A percentile compares a stretch with the other conserved stretches of the same genome.
phyloP scores from a whole-genome alignment of 106 monocot genomes.

The Phalaenopsis equestris region DNA sequence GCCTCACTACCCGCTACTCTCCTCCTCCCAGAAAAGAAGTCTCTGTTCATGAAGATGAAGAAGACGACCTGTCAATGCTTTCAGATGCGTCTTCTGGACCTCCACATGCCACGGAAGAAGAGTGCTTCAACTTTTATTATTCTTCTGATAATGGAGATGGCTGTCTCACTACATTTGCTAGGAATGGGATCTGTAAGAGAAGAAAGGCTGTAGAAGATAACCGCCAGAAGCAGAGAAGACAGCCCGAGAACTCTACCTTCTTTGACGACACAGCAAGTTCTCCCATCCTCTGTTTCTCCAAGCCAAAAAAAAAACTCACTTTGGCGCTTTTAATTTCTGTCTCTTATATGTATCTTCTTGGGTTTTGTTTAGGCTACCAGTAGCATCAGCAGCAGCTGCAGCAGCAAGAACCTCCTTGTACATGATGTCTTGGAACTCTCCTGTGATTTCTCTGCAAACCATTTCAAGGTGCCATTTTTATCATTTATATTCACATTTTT shows the following conservation, averaged over 20 bases:
- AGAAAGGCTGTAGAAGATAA: constrained; percentile 22
- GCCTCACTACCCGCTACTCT: neutral
- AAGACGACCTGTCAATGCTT: constrained; percentile 70
- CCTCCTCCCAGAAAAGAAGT: neutral
- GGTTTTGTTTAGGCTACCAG: neutral
- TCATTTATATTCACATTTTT: constrained; percentile 4
- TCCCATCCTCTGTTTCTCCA: constrained; percentile 38
- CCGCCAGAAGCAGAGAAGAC: constrained; percentile 2
- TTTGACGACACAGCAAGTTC: constrained; percentile 85
- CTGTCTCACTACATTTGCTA: neutral
- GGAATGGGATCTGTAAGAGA: constrained; percentile 24
- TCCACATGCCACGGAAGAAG: constrained; percentile 36
- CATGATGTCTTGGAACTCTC: constrained; percentile 51
- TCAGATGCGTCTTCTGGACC: constrained; percentile 99
- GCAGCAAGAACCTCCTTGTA: constrained; percentile 11
- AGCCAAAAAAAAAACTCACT: constrained; percentile 14
- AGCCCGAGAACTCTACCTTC: constrained; percentile 10
- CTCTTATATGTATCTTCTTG: neutral
- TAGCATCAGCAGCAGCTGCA: constrained; percentile 3
- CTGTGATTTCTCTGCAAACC: constrained; percentile 72
- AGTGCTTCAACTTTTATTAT: constrained; percentile 6
- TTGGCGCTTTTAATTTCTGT: neutral
- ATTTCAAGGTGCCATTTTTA: constrained; percentile 50
- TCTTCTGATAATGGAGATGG: constrained; percentile 1
- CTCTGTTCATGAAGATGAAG: constrained; percentile 44